These are phyloP conservation scores for Avena eriantha DNA, from an alignment of 176 grass and related monocot genomes.

Conservation along the genomic window DNA sequence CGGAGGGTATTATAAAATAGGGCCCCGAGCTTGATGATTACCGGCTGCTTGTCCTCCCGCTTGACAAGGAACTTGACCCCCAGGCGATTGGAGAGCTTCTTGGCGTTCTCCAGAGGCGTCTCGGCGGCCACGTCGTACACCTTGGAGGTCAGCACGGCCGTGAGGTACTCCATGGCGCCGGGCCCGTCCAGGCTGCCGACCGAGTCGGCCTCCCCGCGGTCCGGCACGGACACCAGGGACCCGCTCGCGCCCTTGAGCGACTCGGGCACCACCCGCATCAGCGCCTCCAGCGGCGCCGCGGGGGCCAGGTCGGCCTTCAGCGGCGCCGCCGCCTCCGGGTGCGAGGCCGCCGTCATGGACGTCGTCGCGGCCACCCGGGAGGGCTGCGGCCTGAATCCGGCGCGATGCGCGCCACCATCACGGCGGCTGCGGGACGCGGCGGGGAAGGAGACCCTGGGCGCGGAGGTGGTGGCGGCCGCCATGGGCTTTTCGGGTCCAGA, in stretches of 20 bases:
- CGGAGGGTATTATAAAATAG: neutral
- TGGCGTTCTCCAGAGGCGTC: constrained; percentile 75
- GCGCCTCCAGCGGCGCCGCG: neutral
- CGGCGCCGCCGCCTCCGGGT: constrained; percentile 31
- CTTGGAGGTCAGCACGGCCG: constrained; percentile 73
- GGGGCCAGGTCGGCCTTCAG: constrained; percentile 28
- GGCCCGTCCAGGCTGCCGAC: constrained; percentile 19
- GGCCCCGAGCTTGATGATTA: constrained; percentile 22
- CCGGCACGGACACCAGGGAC: constrained; percentile 52
- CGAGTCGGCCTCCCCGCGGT: neutral
- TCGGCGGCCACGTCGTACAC: constrained; percentile 95
- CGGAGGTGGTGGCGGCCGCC: constrained; percentile 53
- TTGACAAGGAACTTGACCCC: constrained; percentile 78
- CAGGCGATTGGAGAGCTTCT: constrained; percentile 73
- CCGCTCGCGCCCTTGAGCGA: constrained; percentile 79
- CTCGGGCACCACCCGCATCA: constrained; percentile 63
- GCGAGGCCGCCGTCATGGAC: constrained; percentile 4
- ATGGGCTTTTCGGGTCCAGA: constrained; percentile 29
- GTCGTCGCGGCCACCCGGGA: constrained; percentile 29
- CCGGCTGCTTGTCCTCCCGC: constrained; percentile 94
- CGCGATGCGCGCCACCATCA: neutral
- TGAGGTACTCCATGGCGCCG: constrained; percentile 93
- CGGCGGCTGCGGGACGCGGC: neutral
- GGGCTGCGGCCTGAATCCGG: neutral
- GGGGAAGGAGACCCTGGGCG: neutral